Conservation (phyloP, 129 eudicot species). For the Daucus carota region DH1_v3.0 NC_030387.2:13115501-13116000, state of each 20-base stretch:
- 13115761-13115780: too few relatives aligned
- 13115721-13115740: too few relatives aligned
- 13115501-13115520: not conserved
- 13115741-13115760: too few relatives aligned
- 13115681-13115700: too few relatives aligned
- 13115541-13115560: constrained; percentile 2
- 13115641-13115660: not conserved
- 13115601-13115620: not conserved
- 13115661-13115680: too few relatives aligned
- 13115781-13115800: too few relatives aligned
- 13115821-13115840: not conserved
- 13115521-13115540: not conserved
- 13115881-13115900: not conserved
- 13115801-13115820: too few relatives aligned
- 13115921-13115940: not conserved
- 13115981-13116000: constrained; percentile 56
- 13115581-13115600: not conserved
- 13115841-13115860: not conserved
- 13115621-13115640: not conserved
- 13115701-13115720: too few relatives aligned
- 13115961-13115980: constrained; percentile 3
- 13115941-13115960: not conserved
- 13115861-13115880: not conserved
- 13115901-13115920: not conserved
- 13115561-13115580: not conserved